These are phyloP conservation scores for Immersiporthe knoxdaviesiana DNA, from an alignment of 2,329 filamentous ascomycete species.

Conservation along the genomic window DNA sequence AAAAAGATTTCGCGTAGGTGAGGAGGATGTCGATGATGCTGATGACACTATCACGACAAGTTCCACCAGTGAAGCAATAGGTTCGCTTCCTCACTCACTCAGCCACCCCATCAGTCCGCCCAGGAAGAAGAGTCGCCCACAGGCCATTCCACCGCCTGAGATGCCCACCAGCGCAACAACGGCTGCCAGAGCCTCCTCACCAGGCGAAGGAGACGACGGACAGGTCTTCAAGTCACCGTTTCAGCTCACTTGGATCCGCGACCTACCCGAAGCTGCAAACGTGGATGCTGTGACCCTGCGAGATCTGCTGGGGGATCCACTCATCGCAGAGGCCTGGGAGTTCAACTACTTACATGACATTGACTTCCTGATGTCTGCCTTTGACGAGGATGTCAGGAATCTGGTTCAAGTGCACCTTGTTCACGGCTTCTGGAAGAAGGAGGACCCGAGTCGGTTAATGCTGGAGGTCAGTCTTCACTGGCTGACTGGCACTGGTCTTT, in stretches of 20 bases:
- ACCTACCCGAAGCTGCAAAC: slow-evolving; percentile 64
- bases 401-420: slow-evolving; percentile 59
- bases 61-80: not conserved
- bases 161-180: not conserved
- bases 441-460: slow-evolving; percentile 60
- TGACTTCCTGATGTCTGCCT: slow-evolving; percentile 56
- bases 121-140: slow-evolving; percentile 37
- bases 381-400: slow-evolving; percentile 54
- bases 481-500: too few species aligned
- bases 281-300: slow-evolving; percentile 65
- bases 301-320: slow-evolving; percentile 73
- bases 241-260: slow-evolving; percentile 70
- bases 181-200: not conserved
- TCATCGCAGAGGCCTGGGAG: slow-evolving; percentile 73
- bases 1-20: slow-evolving; percentile 22
- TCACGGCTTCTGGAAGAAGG: slow-evolving; percentile 68
- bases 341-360: slow-evolving; percentile 71
- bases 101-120: slow-evolving; percentile 52
- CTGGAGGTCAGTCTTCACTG: slow-evolving; percentile 55
- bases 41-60: not conserved
- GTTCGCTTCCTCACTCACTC: slow-evolving; percentile 37
- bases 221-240: slow-evolving; percentile 63
- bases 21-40: not conserved
- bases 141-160: slow-evolving; percentile 10
- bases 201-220: not conserved